Base-by-base conservation (phyloP, 1,139 yeast genomes). In the Taiozyma sp. region DNA sequence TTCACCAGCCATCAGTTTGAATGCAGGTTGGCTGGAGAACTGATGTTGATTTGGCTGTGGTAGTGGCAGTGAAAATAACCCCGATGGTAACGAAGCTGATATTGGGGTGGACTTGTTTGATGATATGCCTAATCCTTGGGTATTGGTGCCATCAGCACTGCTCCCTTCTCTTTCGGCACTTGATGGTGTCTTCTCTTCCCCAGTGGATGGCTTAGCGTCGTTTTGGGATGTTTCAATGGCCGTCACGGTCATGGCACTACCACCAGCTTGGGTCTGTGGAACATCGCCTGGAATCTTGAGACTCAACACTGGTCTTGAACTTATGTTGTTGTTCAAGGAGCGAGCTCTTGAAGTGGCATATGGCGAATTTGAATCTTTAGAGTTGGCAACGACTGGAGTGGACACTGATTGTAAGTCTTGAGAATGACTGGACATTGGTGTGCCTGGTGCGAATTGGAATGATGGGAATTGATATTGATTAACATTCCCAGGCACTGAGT, bases 271-370 rank as follows among this genome's bases (percentile, higher is more conserved):
- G 2, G n/a, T 34, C 14, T 44, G 34, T 10, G 21, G 29, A 11
- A 47, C 9, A 30, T 50, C 50, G 30, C 48, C 47, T 16, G 53
- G 53, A 11, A 50, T 77, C 59, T 76, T 79, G 10, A 77, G 81
- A 47, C 81, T 59, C 42, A 77, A 62, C 4, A 77, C 68, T 5
- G 82, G 82, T 48, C 81, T 63, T 40, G 71, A 50, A 24, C 53
- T 53, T 6, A 53, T 54, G 32, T 50, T 51, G 35, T 29, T 52
- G 43, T 55, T 58, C 39, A 53, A 40, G 3, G 54, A 41, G 16
- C 57, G 46, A 1, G 56, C 52, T n/a, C 55, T 47, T 2, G 55
- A 49, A 10, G 46, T 39, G 8, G 52, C 46, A 42, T 43, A 56
- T 21, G 55, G 57, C 3, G 53, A 34, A 34, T 42, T 43, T 5